Evolutionary conservation across 495 filamentous ascomycete species (phyloP), one percentile per base, ranked within the genome.

Genomic region (Pyrenula aspistea): DNA sequence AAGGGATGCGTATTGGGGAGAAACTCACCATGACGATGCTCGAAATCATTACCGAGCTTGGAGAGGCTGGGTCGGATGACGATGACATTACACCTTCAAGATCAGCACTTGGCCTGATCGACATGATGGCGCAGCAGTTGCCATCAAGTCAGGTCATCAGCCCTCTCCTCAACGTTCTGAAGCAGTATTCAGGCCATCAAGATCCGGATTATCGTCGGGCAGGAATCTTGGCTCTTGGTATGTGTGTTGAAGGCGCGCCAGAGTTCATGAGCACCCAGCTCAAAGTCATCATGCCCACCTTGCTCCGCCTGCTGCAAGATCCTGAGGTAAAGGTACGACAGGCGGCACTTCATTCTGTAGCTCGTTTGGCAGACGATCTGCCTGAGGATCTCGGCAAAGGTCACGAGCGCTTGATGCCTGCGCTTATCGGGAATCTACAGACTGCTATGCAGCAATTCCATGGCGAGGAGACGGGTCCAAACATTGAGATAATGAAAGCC

Each of bases 121-220:
- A 97, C 63, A 85, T 91, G 68, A 83, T 97, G 60, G 83, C 91
- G 51, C 83, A 80, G 55, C 88, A 88, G 62, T 73, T 98, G 21
- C 93, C 93, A 24, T 93, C 93, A 0, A 91, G 87, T 62, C 92
- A 96, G 71, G 92, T 98, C 8, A 85, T 96, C 58, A 91, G 96
- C 31, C 93, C 93, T 2, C 77, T 98, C 15, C 83, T 98, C 25
- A 84, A 94, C 55, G 80, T 83, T 10, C 83, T 98, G 48, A 85
- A 88, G 11, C 77, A 81, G 55, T 97, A 93, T 65, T 85, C 91
- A 66, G 82, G 76, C 63, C 82, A 77, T 63, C 66, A 68, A 55
- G 76, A 94, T 61, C 79, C 91, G 22, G 85, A 87, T 58, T 86
- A 83, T 69, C 84, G 91, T 52, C 87, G 90, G 67, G 93, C 91